Evolutionary conservation across 768 basidiomycete genomes (phyloP).

Genomic region (Lactarius hatsudake): DNA sequence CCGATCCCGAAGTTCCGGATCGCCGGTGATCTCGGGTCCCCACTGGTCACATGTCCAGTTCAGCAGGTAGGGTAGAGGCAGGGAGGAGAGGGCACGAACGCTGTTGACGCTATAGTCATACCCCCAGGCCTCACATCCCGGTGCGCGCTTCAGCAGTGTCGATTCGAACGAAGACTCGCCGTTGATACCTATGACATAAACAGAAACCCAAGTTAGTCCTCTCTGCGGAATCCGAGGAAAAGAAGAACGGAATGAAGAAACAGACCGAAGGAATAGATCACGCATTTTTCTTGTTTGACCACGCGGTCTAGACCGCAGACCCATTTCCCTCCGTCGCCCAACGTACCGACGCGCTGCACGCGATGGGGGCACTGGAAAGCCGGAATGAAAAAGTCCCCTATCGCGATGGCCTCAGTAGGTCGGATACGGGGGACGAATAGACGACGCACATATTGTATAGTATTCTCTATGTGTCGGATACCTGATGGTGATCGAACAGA

Average conservation of each 20-base stretch:
- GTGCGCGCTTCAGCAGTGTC: constrained; percentile 42
- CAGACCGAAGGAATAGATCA: constrained; percentile 38
- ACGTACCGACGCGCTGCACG: constrained; percentile 37
- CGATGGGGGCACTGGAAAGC: constrained; percentile 50
- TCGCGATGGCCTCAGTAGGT: neutral
- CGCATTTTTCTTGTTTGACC: constrained; percentile 43
- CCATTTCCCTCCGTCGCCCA: too few species aligned
- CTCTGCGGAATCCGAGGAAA: too few species aligned
- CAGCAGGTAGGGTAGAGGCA: neutral
- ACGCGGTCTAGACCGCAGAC: constrained; percentile 42
- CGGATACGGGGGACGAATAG: too few species aligned
- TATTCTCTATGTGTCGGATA: neutral
- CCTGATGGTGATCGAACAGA: neutral
- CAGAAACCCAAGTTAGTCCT: constrained; percentile 12
- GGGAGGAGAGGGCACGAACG: constrained; percentile 25
- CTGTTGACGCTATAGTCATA: constrained; percentile 42
- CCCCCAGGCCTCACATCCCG: constrained; percentile 38
- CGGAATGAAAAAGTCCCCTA: constrained; percentile 54
- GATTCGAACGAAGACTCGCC: constrained; percentile 38
- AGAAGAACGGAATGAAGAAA: neutral
- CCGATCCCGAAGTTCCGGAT: constrained; percentile 36
- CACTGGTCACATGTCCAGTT: constrained; percentile 30
- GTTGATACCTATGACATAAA: too few species aligned
- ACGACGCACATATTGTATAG: neutral
- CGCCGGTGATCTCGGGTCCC: constrained; percentile 42